Conservation (phyloP, 352 stramenopile species). For the Stramenopiles sp. region DNA sequence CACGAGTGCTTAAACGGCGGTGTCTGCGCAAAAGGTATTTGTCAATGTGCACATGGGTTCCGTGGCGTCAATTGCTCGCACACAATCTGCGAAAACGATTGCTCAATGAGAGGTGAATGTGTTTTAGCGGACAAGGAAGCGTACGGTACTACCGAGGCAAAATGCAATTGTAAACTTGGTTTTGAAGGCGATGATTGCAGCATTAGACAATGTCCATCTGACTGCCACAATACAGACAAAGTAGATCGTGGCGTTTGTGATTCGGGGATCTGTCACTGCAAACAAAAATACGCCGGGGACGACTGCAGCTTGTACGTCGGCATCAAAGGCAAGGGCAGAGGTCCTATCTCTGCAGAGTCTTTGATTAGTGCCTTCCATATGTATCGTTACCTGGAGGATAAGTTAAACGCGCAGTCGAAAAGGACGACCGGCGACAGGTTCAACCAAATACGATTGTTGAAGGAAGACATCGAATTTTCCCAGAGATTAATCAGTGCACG, state of each 20-base stretch:
- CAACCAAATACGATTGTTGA: neutral
- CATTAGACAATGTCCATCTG: neutral
- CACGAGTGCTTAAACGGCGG: neutral
- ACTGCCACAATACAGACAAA: neutral
- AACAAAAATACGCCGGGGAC: neutral
- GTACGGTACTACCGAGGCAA: neutral
- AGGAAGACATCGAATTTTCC: neutral
- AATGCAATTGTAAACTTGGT: neutral
- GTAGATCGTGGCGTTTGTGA: neutral
- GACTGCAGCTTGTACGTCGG: neutral
- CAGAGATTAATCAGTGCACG: neutral
- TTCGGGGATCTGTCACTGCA: neutral
- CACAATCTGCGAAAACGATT: constrained; percentile 3
- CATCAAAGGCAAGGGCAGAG: neutral
- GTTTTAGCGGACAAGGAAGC: neutral
- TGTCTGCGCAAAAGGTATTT: neutral
- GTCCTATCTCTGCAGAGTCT: neutral
- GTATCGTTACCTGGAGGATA: neutral
- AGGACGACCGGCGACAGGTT: neutral
- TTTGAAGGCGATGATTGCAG: constrained; percentile 6
- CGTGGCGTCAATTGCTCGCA: neutral
- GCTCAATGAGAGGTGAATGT: neutral
- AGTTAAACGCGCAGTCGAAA: neutral
- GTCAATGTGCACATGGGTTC: neutral
- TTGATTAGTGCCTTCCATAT: neutral